Base-by-base conservation (phyloP, 108 stramenopile species). In the Cyclotella atomus region DNA sequence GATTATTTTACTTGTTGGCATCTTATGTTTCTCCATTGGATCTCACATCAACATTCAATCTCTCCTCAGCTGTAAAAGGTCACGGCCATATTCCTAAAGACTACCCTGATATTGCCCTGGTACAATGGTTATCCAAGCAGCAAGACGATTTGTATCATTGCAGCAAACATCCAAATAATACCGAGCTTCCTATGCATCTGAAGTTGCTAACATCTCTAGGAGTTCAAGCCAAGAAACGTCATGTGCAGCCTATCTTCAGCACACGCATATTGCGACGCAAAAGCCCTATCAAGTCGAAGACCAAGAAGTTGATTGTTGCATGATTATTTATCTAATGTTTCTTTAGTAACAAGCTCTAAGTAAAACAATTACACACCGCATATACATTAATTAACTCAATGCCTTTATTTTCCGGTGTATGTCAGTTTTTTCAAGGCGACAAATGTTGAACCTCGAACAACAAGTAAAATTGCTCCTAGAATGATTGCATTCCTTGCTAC, bases 381-480 rank as follows among this genome's bases (percentile, higher is more conserved):
- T n/a, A n/a, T n/a, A n/a, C n/a, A n/a, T n/a, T n/a, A n/a, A n/a
- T n/a, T n/a, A n/a, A n/a, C n/a, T n/a, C n/a, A n/a, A n/a, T n/a
- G n/a, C n/a, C n/a, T 49, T 19, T 49, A 81, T 60, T 75, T 75
- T 29, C 66, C 68, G 61, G 76, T 68, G 57, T 70, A 85, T 29
- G 64, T 82, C 34, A 88, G 65, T 55, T 81, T 75, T 28, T 71
- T 73, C 47, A 91, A 67, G 12, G 88, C 83, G 30, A 79, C 68
- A 56, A 83, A 88, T 21, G 90, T 91, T 43, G 71, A 69, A 21
- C 83, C 68, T 30, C 90, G 63, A 2, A 85, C 76, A 8, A 75
- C 46, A 9, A 86, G 59, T 57, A 91, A 56, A 54, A 82, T 84
- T 2, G 74, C 66, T 14, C 74, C 85, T 46, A 91, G 71, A 70